These are phyloP conservation scores for Jamesozyma piceae DNA, from an alignment of 805 yeast genomes.

Conservation along the genomic window DNA sequence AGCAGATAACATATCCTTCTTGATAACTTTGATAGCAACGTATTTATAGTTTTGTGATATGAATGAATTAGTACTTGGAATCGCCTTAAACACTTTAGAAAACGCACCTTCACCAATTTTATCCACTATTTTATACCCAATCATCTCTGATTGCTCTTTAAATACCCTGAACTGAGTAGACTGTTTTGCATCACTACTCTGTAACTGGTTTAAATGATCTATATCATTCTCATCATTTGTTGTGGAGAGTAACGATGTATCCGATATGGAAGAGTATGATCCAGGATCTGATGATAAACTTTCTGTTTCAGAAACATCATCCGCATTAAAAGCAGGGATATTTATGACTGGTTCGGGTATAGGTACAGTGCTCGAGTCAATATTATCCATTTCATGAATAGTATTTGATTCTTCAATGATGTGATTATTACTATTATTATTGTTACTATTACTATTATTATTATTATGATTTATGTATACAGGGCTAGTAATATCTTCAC, in stretches of 20 bases:
- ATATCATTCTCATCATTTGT: background rate
- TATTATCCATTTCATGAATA: background rate
- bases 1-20: slow-evolving; percentile 62
- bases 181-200: background rate
- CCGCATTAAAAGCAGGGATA: background rate
- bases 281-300: background rate
- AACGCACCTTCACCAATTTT: slow-evolving; percentile 79
- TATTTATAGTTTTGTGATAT: slow-evolving; percentile 11
- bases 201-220: background rate
- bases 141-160: slow-evolving; percentile 30
- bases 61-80: slow-evolving; percentile 14
- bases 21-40: slow-evolving; percentile 51
- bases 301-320: background rate
- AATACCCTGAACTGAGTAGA: slow-evolving; percentile 18
- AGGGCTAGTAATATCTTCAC: no score
- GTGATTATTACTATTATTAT: background rate
- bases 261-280: background rate
- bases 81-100: slow-evolving; percentile 61
- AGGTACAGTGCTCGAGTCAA: background rate
- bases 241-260: slow-evolving; percentile 1
- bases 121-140: slow-evolving; percentile 33
- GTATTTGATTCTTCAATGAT: background rate
- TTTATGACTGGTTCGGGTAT: no score
- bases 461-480: background rate
- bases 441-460: no score